Evolutionary conservation across 805 yeast genomes (phyloP), one percentile per base, ranked within the genome.

Genomic region (Candida rishiriensis): DNA sequence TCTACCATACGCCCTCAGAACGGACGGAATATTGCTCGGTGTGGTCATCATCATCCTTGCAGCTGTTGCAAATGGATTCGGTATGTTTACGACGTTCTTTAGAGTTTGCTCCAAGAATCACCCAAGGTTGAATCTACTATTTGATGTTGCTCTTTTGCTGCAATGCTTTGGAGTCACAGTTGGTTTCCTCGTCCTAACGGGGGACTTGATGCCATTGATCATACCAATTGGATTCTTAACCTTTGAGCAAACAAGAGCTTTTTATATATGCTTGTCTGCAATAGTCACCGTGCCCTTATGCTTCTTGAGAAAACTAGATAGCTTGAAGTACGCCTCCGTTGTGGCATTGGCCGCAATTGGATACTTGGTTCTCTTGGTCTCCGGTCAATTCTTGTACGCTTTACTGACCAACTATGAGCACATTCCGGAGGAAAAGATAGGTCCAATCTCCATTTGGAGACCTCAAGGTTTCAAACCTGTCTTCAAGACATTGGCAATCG

Each of bases 81-180:
- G 95, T 0, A 64, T 86, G 31, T 79, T 75, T 48, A 83, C 90
- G 3, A 80, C 86, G 0, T 86, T 85, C 60, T 85, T 85, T 64
- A 78, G 81, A 26, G 66, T 85, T 12, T 85, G 91, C 59, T 72
- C 76, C 40, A 66, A 85, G 46, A 82, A 91, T 0, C 85, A 84
- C 54, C 93, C 93, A 1, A 72, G 72, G n/a, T 60, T 84, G 26
- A 71, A 85, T 5, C 73, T 85, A 6, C 56, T 85, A n/a, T 86
- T 85, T 57, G 93, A 86, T 63, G 63, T 81, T 18, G 85, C 88
- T 31, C 84, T 86, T 59, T 78, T 83, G 30, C 69, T 84, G 38
- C 89, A 86, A 64, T 84, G 91, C 59, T 86, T 82, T 64, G 95
- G 95, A 18, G 89, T 83, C 14, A 83, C 83, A 3, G 69, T 86